A percentile compares a stretch with the other conserved stretches of the same genome.
Evolutionary conservation across 179 eudicot genomes (phyloP).

Genomic region (Gypsophila paniculata): DNA sequence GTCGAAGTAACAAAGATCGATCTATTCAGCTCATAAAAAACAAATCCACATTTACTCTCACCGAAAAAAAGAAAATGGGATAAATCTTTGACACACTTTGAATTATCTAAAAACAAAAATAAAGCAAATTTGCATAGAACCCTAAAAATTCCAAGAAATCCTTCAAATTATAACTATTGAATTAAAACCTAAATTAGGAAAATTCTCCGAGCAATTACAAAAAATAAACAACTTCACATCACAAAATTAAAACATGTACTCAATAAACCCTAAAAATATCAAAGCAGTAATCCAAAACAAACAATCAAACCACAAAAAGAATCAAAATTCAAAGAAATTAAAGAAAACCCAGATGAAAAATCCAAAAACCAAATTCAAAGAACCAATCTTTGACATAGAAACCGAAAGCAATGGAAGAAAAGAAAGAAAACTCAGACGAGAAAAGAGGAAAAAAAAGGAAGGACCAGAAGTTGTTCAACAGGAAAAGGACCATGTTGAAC

Average conservation of each 20-base stretch:
- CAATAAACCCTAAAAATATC: too few relatives aligned
- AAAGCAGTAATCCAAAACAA: constrained; percentile 2
- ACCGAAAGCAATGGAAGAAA: not conserved
- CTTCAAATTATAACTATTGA: not conserved
- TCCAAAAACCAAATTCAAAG: not conserved
- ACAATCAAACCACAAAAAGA: not conserved
- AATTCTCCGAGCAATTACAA: not conserved
- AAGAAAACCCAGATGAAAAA: constrained; percentile 16
- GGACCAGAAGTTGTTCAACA: constrained; percentile 81
- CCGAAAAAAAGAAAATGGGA: too few relatives aligned
- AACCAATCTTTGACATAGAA: constrained; percentile 4
- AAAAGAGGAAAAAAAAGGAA: not conserved
- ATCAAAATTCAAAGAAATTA: not conserved
- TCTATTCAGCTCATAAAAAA: not conserved
- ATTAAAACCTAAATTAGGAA: too few relatives aligned
- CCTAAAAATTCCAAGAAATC: not conserved
- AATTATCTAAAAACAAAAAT: not conserved
- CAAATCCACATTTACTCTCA: not conserved
- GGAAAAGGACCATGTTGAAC: constrained; percentile 81
- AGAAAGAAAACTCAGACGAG: constrained; percentile 18
- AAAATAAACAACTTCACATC: not conserved
- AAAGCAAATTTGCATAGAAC: not conserved
- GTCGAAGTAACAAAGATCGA: not conserved
- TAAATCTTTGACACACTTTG: too few relatives aligned
- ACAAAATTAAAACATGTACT: not conserved